These are phyloP conservation scores for Lipomyces sp. DNA, from an alignment of 805 yeast species.

Conservation along the genomic window DNA sequence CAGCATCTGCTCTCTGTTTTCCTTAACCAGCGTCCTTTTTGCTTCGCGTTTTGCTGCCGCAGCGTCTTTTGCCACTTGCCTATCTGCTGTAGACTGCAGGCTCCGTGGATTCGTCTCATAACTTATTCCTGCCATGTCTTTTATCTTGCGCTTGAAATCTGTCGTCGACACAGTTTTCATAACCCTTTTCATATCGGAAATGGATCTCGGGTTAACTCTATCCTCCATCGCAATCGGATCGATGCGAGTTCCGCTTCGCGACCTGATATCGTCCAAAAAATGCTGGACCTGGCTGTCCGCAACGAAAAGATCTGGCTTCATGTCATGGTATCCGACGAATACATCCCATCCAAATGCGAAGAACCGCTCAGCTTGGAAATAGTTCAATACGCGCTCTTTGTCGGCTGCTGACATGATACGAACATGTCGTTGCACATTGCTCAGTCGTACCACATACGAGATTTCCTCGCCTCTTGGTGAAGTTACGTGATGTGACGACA, in stretches of 20 bases:
- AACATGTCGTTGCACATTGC: conserved; percentile 2
- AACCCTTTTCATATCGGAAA: not conserved
- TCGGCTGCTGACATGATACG: not conserved
- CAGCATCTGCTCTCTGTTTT: conserved; percentile 1
- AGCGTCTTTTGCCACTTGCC: not conserved
- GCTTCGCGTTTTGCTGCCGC: conserved; percentile 1
- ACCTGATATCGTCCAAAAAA: not conserved
- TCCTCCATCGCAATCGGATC: not conserved
- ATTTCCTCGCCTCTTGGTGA: not conserved
- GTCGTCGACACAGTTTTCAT: not conserved
- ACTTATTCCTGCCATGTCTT: not conserved
- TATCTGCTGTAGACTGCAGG: not conserved
- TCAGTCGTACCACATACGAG: not conserved
- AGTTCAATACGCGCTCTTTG: not conserved
- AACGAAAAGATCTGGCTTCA: not conserved
- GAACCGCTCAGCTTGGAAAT: not conserved
- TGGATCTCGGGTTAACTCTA: not conserved
- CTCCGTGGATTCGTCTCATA: not conserved
- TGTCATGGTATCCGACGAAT: not conserved
- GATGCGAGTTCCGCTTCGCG: not conserved
- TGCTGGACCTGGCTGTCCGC: conserved; percentile 1
- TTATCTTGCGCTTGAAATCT: not conserved
- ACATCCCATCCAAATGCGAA: conserved; percentile 12
- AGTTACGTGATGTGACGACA: too few species aligned
- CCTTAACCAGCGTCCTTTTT: not conserved